These are phyloP conservation scores for Colletotrichum coccodes DNA, from an alignment of 2,329 filamentous ascomycete genomes.

Conservation along the genomic window DNA sequence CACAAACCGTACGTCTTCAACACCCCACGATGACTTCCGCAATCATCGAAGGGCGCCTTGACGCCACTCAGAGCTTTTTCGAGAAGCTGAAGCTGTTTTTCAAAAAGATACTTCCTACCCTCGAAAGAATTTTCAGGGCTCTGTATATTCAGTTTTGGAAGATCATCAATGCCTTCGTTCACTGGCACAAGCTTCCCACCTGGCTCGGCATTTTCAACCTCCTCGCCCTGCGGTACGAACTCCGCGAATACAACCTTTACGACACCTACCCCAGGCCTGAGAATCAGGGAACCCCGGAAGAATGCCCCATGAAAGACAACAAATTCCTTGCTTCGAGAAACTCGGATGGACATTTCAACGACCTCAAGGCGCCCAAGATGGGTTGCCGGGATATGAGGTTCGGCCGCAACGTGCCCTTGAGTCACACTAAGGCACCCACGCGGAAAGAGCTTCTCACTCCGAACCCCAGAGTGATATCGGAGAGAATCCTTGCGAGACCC, in stretches of 20 bases:
- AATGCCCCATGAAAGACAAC: not conserved
- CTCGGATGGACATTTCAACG: slow-evolving; percentile 54
- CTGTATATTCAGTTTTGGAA: slow-evolving; percentile 7
- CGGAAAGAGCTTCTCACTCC: slow-evolving; percentile 50
- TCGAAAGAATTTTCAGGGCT: not conserved
- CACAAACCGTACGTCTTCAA: too few species aligned
- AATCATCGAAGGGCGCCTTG: too few species aligned
- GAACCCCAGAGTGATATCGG: slow-evolving; percentile 54
- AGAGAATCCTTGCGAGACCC: slow-evolving; percentile 52
- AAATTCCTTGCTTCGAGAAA: not conserved
- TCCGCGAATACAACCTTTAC: slow-evolving; percentile 54
- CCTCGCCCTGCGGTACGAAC: slow-evolving; percentile 44
- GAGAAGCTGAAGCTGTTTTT: too few species aligned
- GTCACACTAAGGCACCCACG: slow-evolving; percentile 47
- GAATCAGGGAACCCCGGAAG: not conserved
- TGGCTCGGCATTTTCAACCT: slow-evolving; percentile 53
- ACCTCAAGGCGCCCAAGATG: slow-evolving; percentile 52
- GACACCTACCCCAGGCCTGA: slow-evolving; percentile 55
- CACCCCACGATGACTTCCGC: too few species aligned
- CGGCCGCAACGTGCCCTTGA: slow-evolving; percentile 53
- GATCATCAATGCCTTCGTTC: slow-evolving; percentile 47
- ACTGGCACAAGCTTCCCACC: slow-evolving; percentile 54
- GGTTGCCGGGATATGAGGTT: slow-evolving; percentile 56
- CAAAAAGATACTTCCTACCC: too few species aligned
- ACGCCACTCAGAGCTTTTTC: too few species aligned